Conservation (phyloP, 164 flowering plant genomes). For the Brasenia schreberi region DNA sequence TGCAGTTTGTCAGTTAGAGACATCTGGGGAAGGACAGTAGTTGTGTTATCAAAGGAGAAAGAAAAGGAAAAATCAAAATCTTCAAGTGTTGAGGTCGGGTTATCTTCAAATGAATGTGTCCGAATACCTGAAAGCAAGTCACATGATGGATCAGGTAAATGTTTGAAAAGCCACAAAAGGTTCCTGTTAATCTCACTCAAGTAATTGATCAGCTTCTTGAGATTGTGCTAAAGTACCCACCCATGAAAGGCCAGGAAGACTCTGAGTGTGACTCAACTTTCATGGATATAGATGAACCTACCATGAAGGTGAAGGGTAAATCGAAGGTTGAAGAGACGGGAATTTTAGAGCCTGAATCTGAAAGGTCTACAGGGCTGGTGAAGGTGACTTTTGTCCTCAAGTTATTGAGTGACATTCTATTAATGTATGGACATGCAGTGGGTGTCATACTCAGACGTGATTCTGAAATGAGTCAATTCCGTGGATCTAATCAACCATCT, state of each 20-base stretch:
- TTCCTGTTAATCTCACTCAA: conserved; percentile 64
- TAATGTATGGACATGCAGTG: conserved; percentile 75
- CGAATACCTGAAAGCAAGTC: conserved; percentile 57
- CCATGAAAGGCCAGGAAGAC: conserved; percentile 24
- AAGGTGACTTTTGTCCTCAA: conserved; percentile 83
- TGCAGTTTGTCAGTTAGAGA: conserved; percentile 74
- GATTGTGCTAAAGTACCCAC: conserved; percentile 44
- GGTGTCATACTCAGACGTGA: conserved; percentile 69
- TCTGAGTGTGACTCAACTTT: conserved; percentile 13
- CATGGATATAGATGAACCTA: conserved; percentile 80
- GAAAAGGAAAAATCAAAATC: conserved; percentile 58
- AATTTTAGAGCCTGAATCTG: conserved; percentile 29
- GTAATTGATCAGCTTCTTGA: conserved; percentile 87
- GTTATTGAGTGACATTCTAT: conserved; percentile 74
- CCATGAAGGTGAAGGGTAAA: conserved; percentile 65
- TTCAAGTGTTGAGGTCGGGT: conserved; percentile 41
- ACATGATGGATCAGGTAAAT: conserved; percentile 54
- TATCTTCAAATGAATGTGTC: conserved; percentile 42
- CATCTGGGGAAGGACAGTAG: conserved; percentile 57
- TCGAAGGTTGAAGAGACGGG: conserved; percentile 54
- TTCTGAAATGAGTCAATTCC: conserved; percentile 42
- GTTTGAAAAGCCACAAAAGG: conserved; percentile 57
- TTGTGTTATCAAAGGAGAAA: conserved; percentile 63
- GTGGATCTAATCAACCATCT: conserved; percentile 32
- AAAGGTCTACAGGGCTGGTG: conserved; percentile 63